Base-by-base conservation (phyloP, 169 alveolate species). In the Eimeria maxima region DNA sequence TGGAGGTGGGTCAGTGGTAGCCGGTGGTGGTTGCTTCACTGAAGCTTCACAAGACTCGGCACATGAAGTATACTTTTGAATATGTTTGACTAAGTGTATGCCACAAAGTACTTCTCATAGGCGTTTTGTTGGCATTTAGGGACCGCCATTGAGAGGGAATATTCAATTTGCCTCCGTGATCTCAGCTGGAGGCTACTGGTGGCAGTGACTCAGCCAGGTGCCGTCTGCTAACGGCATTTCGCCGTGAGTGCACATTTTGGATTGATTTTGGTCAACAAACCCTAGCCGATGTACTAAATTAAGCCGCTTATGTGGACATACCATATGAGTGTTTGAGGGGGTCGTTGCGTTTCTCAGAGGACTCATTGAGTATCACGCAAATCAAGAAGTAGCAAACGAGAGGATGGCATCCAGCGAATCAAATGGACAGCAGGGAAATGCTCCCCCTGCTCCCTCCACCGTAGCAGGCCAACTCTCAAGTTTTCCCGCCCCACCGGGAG, bases 401-500 rank as follows among this genome's bases (percentile, higher is more conserved):
- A 78, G 5, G 45, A 83, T 83, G 74, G 53, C 20, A 13, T 29
- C 74, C 20, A 55, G 76, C 13, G 91, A 83, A 5, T 83, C 91
- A 47, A 33, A 6, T n/a, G 73, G 53, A 29, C 91, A n/a, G 53
- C 91, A 50, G 91, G 91, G 76, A 16, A 50, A 8, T 53, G 45
- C 22, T 16, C 91, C 91, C 42, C 91, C 91, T 6, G 55, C 74
- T n/a, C 50, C 74, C 18, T 83, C 91, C 76, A 57, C 76, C 76
- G 53, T 55, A 27, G 91, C 91, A 29, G 91, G 91, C 14, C 91
- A 57, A 14, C 74, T 53, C 10, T 83, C 91, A 83, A 83, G 91
- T 33, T 83, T 83, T 38, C 91, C 91, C 27, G 91, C 91, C 29
- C 91, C 91, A 33, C 91, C 91, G 27, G 91, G 91, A 16, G 91